Evolutionary conservation across 2,329 filamentous ascomycete species (phyloP).

Genomic region (Talaromyces funiculosus): DNA sequence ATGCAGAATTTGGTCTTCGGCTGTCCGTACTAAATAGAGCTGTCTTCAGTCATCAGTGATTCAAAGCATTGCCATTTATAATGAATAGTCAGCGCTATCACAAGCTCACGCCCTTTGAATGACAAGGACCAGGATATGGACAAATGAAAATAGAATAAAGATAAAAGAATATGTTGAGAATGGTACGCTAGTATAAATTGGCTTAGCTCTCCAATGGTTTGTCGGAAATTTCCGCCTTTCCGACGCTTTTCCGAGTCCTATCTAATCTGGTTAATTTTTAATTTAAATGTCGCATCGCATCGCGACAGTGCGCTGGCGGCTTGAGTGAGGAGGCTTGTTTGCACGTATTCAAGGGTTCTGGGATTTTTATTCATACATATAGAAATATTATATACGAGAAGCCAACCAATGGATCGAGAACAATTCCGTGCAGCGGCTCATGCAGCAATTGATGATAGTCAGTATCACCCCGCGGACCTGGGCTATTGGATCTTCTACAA

Average conservation of each 20-base stretch:
- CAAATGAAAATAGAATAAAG: background rate
- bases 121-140: background rate
- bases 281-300: background rate
- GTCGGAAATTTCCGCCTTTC: conserved; percentile 2
- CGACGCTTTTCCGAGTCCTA: background rate
- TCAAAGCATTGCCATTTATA: background rate
- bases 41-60: background rate
- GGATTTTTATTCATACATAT: background rate
- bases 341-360: background rate
- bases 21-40: background rate
- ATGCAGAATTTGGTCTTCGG: background rate
- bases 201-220: background rate
- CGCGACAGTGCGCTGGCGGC: background rate
- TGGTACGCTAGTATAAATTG: background rate
- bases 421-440: conserved; percentile 74
- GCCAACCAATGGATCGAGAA: conserved; percentile 62
- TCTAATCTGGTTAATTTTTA: background rate
- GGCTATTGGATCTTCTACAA: background rate
- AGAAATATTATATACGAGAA: background rate
- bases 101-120: background rate
- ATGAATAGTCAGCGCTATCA: background rate
- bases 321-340: background rate
- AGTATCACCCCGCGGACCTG: conserved; percentile 23
- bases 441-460: conserved; percentile 76
- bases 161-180: background rate